Conservation (phyloP, 2,329 filamentous ascomycete species). For the Botrytis tulipae region DNA sequence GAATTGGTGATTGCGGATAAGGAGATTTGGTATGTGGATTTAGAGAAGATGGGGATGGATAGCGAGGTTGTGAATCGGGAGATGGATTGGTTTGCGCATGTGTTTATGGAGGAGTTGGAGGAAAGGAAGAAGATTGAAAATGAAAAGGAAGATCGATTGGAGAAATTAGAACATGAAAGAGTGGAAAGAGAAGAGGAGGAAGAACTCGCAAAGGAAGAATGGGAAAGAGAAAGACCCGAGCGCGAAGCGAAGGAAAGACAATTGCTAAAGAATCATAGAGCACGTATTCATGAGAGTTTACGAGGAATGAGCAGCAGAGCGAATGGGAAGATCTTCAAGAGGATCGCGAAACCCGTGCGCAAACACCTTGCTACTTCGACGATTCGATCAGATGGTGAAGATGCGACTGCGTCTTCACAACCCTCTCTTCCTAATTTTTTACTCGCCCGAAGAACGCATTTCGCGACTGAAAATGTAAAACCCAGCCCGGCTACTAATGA, state of each 20-base stretch:
- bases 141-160: neutral
- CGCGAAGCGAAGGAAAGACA: neutral
- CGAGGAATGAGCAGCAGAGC: neutral
- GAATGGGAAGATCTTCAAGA: neutral
- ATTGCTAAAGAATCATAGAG: neutral
- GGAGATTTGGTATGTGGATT: slow-evolving; percentile 16
- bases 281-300: neutral
- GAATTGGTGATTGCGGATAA: slow-evolving; percentile 8
- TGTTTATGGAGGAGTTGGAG: neutral
- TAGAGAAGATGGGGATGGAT: neutral
- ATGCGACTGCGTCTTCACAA: neutral
- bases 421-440: neutral
- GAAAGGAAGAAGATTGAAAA: neutral
- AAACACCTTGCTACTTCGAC: neutral
- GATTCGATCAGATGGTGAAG: neutral
- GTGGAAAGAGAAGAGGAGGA: neutral
- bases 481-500: neutral
- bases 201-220: neutral
- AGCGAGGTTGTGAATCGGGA: slow-evolving; percentile 2
- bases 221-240: neutral
- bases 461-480: neutral
- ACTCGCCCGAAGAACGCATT: neutral
- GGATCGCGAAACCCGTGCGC: neutral
- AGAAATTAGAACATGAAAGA: neutral
- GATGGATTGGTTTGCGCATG: slow-evolving; percentile 18